These are phyloP conservation scores for Saksenaea vasiformis DNA, from an alignment of 371 early-diverging fungal genomes.

Conservation along the genomic window DNA sequence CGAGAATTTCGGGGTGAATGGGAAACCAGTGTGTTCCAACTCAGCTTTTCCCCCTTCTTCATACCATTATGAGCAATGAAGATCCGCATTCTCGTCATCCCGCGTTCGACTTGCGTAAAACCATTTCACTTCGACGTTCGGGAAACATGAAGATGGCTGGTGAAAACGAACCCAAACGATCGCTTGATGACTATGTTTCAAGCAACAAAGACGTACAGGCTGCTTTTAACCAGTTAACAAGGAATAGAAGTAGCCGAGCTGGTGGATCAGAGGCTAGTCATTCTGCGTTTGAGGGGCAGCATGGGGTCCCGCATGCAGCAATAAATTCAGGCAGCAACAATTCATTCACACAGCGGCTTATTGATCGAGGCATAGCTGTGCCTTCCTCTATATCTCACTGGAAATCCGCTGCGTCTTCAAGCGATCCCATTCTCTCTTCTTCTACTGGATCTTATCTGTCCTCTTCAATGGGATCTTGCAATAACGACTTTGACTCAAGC, in stretches of 20 bases:
- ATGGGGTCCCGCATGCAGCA: no score
- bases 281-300: background rate
- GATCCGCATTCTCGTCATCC: background rate
- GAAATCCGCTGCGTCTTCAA: background rate
- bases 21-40: background rate
- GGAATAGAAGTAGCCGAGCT: conserved; percentile 10
- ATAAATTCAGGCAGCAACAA: conserved; percentile 6
- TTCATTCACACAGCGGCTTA: conserved; percentile 42
- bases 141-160: background rate
- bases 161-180: background rate
- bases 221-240: conserved; percentile 20
- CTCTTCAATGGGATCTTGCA: conserved; percentile 31
- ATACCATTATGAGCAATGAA: background rate
- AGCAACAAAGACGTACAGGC: conserved; percentile 22
- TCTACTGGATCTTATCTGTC: conserved; percentile 15
- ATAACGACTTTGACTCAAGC: conserved; percentile 31
- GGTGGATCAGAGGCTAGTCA: background rate
- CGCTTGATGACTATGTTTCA: conserved; percentile 6
- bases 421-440: conserved; percentile 12
- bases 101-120: background rate
- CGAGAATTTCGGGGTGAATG: background rate
- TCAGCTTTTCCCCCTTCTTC: background rate
- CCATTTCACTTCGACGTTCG: background rate
- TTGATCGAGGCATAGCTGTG: conserved; percentile 45
- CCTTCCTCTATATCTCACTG: conserved; percentile 26